Base-by-base conservation (phyloP, 176 grass and related monocot species). In the Otatea glauca region DNA sequence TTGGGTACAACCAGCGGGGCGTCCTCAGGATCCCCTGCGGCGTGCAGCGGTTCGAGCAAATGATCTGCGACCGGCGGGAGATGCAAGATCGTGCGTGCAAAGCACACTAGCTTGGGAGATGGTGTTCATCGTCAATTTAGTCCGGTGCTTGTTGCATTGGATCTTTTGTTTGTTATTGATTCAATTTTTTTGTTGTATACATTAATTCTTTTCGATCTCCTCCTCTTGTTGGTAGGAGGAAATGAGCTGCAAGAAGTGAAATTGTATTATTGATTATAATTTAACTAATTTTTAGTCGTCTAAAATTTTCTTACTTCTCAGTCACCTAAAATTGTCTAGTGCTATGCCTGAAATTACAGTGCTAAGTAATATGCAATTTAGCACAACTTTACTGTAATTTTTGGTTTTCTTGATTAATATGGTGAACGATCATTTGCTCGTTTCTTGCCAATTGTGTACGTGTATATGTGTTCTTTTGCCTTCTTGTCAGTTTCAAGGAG, bases 1-100 rank as follows among this genome's bases (percentile, higher is more conserved):
- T 88, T 10, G 90, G 90, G 4, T 85, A 88, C 60, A 24, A 10
- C 70, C 27, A 83, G 47, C 9, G 18, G 5, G 86, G 86, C 1
- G 78, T 88, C 54, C 49, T 83, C 43, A 70, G 79, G 75, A 34
- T 89, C 4, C 67, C 43, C 3, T 89, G 81, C 29, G 56, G 65
- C 43, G 56, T 15, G 0, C 62, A 18, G 5, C 47, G 45, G 4
- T 89, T 89, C 77, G 53, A 51, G 20, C 56, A 25, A 14, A 67
- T 50, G 38, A 41, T 89, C 39, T 2, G 54, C 2, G 5, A 20
- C 21, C 20, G 20, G 0, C 7, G 2, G 54, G 54, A n/a, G 54
- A 58, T 18, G 50, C 5, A 18, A 53, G 50, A 53, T 17, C 49
- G 18, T 0, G 50, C 50, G 50, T 51, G 50, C 16, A 53, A 15